Evolutionary conservation across 768 basidiomycete genomes (phyloP).

Genomic region (Collybia sp.): DNA sequence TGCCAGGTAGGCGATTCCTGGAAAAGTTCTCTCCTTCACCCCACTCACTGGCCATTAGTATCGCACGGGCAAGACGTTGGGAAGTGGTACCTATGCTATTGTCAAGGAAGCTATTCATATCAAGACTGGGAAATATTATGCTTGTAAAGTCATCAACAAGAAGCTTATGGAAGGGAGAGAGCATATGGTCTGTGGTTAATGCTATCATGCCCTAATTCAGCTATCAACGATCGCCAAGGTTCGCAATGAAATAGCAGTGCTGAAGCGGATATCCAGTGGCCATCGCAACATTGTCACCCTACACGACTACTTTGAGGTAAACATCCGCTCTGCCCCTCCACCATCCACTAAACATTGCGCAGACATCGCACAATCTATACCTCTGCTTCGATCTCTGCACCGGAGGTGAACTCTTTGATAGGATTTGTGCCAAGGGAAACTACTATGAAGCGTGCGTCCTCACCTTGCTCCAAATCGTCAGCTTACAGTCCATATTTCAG

Average conservation of each 20-base stretch:
- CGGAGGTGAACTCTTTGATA: conserved; percentile 97
- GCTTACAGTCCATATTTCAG: conserved; percentile 28
- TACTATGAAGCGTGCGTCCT: conserved; percentile 84
- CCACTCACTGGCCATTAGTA: conserved; percentile 41
- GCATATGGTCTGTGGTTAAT: conserved; percentile 68
- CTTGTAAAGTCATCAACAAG: conserved; percentile 99
- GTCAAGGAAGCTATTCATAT: conserved; percentile 95
- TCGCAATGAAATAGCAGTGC: conserved; percentile 93
- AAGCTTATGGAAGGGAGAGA: conserved; percentile 97
- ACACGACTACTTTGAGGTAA: conserved; percentile 93
- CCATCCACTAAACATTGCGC: background rate
- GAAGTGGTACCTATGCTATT: conserved; percentile 92
- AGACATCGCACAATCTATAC: conserved; percentile 92
- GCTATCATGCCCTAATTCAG: background rate
- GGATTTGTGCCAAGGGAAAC: conserved; percentile 96
- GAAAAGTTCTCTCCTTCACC: conserved; percentile 5
- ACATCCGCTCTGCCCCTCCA: conserved; percentile 10
- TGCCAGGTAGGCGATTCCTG: conserved; percentile 34
- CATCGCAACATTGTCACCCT: conserved; percentile 89
- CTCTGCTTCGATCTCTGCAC: conserved; percentile 96
- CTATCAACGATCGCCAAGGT: conserved; percentile 44
- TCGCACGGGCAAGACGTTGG: conserved; percentile 82
- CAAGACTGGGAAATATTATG: conserved; percentile 88
- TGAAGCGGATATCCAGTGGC: conserved; percentile 91
- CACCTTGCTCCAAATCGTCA: background rate